phyloP scores from a whole-genome alignment of 2,329 filamentous ascomycete genomes.

The Verticillium albo-atrum region DNA sequence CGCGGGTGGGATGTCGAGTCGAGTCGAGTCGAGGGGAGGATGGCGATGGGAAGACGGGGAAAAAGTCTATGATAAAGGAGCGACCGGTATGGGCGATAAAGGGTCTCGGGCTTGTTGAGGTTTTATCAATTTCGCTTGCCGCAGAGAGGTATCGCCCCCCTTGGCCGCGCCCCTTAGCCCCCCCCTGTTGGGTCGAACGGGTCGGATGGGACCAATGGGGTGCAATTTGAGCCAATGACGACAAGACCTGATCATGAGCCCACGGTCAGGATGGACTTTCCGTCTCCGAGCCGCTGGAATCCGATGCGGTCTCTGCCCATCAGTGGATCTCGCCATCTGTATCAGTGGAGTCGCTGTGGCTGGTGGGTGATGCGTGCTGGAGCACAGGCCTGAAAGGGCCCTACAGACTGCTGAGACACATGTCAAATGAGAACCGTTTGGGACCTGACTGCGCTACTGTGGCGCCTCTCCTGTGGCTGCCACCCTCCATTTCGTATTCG shows the following conservation, averaged over 20 bases:
- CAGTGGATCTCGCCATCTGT: background rate
- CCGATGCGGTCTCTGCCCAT: background rate
- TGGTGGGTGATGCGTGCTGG: background rate
- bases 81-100: constrained; percentile 6
- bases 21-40: background rate
- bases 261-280: constrained; percentile 23
- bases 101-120: constrained; percentile 12
- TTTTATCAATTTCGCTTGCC: constrained; percentile 16
- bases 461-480: background rate
- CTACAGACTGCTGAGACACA: background rate
- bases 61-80: constrained; percentile 5
- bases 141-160: background rate
- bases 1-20: background rate
- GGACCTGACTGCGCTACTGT: background rate
- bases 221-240: constrained; percentile 2
- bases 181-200: background rate
- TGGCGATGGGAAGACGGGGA: constrained; percentile 3
- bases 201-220: background rate
- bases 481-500: background rate
- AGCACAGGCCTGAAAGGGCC: background rate
- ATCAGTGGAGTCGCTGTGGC: background rate
- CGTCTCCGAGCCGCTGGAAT: constrained; percentile 21
- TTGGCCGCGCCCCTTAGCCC: background rate
- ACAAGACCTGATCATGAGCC: constrained; percentile 28
- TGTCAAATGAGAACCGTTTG: background rate